phyloP scores from a whole-genome alignment of 1,284 basidiomycete species.

The Lentinus polychrous region DNA sequence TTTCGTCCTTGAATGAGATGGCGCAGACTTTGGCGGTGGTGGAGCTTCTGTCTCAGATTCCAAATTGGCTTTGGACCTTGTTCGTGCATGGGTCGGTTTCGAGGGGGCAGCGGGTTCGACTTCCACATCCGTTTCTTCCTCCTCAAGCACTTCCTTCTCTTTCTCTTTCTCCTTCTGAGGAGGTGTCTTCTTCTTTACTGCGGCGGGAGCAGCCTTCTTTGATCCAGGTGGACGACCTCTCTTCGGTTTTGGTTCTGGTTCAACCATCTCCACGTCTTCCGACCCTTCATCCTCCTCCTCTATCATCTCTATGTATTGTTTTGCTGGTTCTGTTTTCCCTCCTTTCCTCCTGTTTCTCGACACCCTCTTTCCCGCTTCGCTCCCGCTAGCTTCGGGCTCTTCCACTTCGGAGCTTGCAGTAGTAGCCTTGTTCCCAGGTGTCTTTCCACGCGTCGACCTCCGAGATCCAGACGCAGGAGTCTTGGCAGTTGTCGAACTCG shows the following conservation, averaged over 20 bases:
- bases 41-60: constrained; percentile 16
- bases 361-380: constrained; percentile 20
- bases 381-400: constrained; percentile 20
- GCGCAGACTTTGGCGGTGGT: constrained; percentile 8
- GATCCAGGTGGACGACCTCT: constrained; percentile 15
- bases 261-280: constrained; percentile 8
- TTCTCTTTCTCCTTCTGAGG: constrained; percentile 6
- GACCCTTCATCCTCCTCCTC: constrained; percentile 10
- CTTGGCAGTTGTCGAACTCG: constrained; percentile 16
- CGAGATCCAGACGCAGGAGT: constrained; percentile 19
- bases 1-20: constrained; percentile 14
- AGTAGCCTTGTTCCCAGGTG: constrained; percentile 13
- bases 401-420: constrained; percentile 20
- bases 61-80: constrained; percentile 16
- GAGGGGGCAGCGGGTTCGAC: constrained; percentile 1
- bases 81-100: constrained; percentile 13
- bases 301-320: constrained; percentile 20
- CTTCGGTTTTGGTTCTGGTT: constrained; percentile 14
- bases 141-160: constrained; percentile 9
- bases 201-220: constrained; percentile 11
- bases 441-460: constrained; percentile 25
- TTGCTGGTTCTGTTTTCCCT: constrained; percentile 20
- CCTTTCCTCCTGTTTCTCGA: constrained; percentile 22
- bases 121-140: constrained; percentile 6
- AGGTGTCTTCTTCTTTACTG: constrained; percentile 5